Base-by-base conservation (phyloP, 305 asterid genomes). In the Rubia tinctorum region DNA sequence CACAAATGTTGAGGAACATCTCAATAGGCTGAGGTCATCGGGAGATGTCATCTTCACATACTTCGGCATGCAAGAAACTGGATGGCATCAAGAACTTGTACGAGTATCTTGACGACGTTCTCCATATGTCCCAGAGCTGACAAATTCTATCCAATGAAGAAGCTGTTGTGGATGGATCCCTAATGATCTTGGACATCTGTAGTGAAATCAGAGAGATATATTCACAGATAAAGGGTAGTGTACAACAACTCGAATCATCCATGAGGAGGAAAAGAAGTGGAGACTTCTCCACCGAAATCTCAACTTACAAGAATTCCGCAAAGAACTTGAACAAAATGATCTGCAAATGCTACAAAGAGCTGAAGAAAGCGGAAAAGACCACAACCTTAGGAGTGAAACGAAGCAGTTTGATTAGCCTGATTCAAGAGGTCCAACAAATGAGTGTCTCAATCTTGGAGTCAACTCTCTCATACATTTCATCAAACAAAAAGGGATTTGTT, bases 231-330 rank as follows among this genome's bases (percentile, higher is more conserved):
- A 85, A 74, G 70, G 86, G 67, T 77, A 77, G 76, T 0, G 14
- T 83, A 27, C 81, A 79, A 71, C 80, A 80, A 17, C 80, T 86
- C 0, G 80, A 82, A 45, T 86, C 87, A 20, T 79, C 82, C 20
- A 63, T 86, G 15, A 47, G 86, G 42, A 72, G 86, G 66, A 78
- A 78, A 37, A 73, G 78, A 75, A 65, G 44, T 9, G 69, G 34
- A 30, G 53, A 77, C 55, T 47, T 47, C 55, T 47, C 55, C 55
- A 47, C 0, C 3, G n/a, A 47, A 14, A 47, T 47, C 55, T 47
- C 4, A 9, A 30, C n/a, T 4, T 78, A 81, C 51, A 34, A 66
- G 73, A 78, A 43, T 47, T 78, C 90, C 30, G 80, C 73, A 51
- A 84, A 75, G 74, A 75, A 55, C 67, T 69, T 86, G 20, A 62